These are phyloP conservation scores for Lentinula detonsa DNA, from an alignment of 768 basidiomycete species.

Conservation along the genomic window DNA sequence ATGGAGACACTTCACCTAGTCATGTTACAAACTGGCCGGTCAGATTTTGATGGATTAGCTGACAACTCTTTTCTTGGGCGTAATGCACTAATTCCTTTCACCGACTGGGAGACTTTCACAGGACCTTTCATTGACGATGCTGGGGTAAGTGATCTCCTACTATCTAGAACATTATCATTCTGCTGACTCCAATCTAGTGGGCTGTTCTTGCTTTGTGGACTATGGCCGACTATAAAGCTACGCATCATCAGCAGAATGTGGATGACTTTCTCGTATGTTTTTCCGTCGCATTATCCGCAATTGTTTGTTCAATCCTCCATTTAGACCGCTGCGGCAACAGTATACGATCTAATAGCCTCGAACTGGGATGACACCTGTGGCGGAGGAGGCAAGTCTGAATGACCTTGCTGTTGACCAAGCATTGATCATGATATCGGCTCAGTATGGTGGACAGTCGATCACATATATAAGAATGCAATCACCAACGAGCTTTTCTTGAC, in stretches of 20 bases:
- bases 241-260: slow-evolving; percentile 25
- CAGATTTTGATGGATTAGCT: slow-evolving; percentile 32
- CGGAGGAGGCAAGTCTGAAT: slow-evolving; percentile 36
- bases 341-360: slow-evolving; percentile 46
- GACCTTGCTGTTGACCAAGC: neutral
- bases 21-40: slow-evolving; percentile 42
- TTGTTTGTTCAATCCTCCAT: neutral
- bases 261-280: slow-evolving; percentile 19
- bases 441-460: slow-evolving; percentile 56
- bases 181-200: slow-evolving; percentile 30
- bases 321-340: slow-evolving; percentile 37
- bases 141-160: slow-evolving; percentile 25
- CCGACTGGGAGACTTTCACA: slow-evolving; percentile 38
- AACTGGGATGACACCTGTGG: slow-evolving; percentile 47
- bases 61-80: slow-evolving; percentile 40
- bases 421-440: neutral
- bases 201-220: slow-evolving; percentile 51
- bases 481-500: slow-evolving; percentile 53
- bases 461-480: slow-evolving; percentile 55
- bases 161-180: neutral
- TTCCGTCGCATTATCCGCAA: neutral
- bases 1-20: slow-evolving; percentile 52
- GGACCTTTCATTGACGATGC: slow-evolving; percentile 49
- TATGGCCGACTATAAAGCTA: slow-evolving; percentile 44
- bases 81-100: slow-evolving; percentile 30